Evolutionary conservation across 192 early-diverging fungal genomes (phyloP), one percentile per base, ranked within the genome.

Genomic region (Backusella tuberculispora): DNA sequence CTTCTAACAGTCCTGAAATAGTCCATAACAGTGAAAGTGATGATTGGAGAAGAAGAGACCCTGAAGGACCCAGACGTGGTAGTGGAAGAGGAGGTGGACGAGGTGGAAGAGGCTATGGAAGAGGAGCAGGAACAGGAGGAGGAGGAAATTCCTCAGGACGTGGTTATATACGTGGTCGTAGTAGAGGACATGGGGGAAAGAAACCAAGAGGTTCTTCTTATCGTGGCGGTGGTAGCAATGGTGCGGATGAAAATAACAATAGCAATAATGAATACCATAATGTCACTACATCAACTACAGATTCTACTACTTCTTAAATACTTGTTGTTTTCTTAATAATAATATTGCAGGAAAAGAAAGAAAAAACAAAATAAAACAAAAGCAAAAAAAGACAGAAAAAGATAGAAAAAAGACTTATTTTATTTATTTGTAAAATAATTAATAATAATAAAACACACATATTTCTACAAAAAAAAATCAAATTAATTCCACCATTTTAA

Each of bases 401-500:
- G n/a, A n/a, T n/a, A n/a, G n/a, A n/a, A n/a, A 34, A 0, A 34
- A 34, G 29, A 34, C 29, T 34, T 34, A 34, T 34, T 34, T 34
- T 34, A 34, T 34, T 34, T 34, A 19, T 17, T 17, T 44, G 10
- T 9, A 43, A 6, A 43, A 10, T 9, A 9, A 10, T 43, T 4
- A 6, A 43, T 9, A 43, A 43, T 43, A 43, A 9, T 6, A 43
- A 43, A 5, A 42, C 41, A 43, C 10, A 10, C 10, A 43, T 43
- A 43, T 0, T 43, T 43, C 10, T 6, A 43, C 10, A 9, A 43
- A 9, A 43, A 43, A 67, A 38, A 19, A 5, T 13, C 21, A 12
- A 0, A 15, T 68, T 80, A 92, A 71, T 80, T 73, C 66, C 76
- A 80, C 92, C 92, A 94, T 63, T 74, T 70, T 70, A 83, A 67